phyloP scores from a whole-genome alignment of 1,284 basidiomycete species.

The Sporisorium scitamineum region DNA sequence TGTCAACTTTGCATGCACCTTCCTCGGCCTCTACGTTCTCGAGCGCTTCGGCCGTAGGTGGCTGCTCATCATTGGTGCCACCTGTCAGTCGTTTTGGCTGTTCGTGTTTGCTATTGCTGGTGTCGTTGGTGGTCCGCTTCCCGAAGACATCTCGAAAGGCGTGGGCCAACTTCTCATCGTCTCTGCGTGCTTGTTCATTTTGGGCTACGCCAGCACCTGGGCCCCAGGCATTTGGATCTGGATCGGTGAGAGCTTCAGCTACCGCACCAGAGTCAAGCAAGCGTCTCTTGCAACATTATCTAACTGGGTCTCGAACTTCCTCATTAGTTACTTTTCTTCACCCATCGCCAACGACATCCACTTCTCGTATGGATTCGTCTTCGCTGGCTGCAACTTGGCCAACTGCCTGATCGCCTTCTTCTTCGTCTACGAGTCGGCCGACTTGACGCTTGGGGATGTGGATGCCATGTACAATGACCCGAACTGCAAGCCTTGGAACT shows the following conservation, averaged over 20 bases:
- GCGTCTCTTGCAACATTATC: conserved; percentile 78
- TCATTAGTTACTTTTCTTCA: conserved; percentile 77
- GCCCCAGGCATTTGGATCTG: conserved; percentile 67
- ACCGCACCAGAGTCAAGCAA: conserved; percentile 80
- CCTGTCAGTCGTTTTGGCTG: conserved; percentile 79
- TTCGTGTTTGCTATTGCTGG: conserved; percentile 83
- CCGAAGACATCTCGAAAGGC: conserved; percentile 35
- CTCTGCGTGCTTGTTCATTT: conserved; percentile 81
- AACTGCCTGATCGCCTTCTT: conserved; percentile 79
- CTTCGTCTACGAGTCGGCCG: conserved; percentile 82
- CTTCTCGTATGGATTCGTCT: conserved; percentile 80
- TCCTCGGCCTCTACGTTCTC: conserved; percentile 75
- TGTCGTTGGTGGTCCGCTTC: conserved; percentile 75
- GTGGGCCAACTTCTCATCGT: conserved; percentile 79
- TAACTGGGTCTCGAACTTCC: conserved; percentile 80
- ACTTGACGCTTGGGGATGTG: conserved; percentile 78
- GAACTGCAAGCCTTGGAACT: conserved; percentile 78
- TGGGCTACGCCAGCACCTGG: conserved; percentile 83
- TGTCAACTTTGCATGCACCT: conserved; percentile 75
- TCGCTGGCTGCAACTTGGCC: conserved; percentile 73
- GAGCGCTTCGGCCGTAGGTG: conserved; percentile 74
- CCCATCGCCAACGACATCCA: conserved; percentile 62
- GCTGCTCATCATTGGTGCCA: conserved; percentile 72
- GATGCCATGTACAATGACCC: conserved; percentile 83
- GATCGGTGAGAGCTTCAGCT: conserved; percentile 78